phyloP scores from a whole-genome alignment of 2,329 filamentous ascomycete species.

The Microsporum ferrugineum region DNA sequence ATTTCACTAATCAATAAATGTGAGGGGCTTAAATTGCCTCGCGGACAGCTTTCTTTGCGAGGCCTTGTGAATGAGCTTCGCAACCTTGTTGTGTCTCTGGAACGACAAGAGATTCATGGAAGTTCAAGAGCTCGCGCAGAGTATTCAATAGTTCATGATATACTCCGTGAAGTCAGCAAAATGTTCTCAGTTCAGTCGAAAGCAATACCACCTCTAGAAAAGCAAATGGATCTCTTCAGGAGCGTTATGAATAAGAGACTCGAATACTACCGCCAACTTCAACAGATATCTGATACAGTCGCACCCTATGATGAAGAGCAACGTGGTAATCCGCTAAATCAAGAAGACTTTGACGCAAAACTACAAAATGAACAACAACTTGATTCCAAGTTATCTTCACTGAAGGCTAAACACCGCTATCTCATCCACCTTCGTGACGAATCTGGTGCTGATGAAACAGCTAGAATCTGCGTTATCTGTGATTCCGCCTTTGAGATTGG shows the following conservation, averaged over 20 bases:
- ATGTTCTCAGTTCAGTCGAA: constrained; percentile 45
- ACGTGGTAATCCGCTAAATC: constrained; percentile 46
- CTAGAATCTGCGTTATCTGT: constrained; percentile 76
- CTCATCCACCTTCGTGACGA: constrained; percentile 51
- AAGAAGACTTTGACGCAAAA: constrained; percentile 34
- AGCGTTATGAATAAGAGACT: constrained; percentile 72
- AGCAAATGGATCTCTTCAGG: constrained; percentile 64
- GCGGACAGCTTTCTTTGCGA: constrained; percentile 53
- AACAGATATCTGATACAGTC: constrained; percentile 81
- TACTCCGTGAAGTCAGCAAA: constrained; percentile 49
- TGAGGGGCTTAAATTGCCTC: constrained; percentile 34
- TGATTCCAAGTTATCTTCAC: constrained; percentile 48
- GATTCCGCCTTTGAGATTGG: constrained; percentile 65
- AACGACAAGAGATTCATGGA: constrained; percentile 45
- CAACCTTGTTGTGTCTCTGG: constrained; percentile 47
- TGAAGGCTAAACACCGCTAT: constrained; percentile 67
- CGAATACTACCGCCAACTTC: constrained; percentile 83
- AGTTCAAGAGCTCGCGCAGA: constrained; percentile 51
- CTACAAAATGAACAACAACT: constrained; percentile 41
- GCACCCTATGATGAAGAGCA: constrained; percentile 56
- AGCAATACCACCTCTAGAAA: constrained; percentile 39
- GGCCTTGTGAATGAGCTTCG: constrained; percentile 60
- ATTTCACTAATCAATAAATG: constrained; percentile 38
- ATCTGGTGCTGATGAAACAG: constrained; percentile 47
- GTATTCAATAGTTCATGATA: constrained; percentile 49